Evolutionary conservation across 257 asterid species (phyloP).

Genomic region (Anisodus tanguticus): DNA sequence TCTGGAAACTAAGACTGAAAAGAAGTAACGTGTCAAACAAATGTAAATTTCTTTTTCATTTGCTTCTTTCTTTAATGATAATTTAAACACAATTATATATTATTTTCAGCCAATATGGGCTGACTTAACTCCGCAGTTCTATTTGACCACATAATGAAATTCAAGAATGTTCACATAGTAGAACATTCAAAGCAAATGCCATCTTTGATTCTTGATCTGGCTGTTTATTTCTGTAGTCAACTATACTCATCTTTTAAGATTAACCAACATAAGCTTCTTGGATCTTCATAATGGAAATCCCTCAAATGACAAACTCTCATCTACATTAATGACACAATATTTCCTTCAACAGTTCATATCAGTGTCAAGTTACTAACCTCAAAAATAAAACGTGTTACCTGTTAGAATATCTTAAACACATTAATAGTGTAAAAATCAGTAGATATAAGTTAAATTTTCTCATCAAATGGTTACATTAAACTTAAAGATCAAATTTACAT

Average conservation of each 20-base stretch:
- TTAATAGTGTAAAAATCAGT: neutral
- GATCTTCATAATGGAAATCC: no score
- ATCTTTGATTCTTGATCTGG: neutral
- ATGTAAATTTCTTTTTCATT: neutral
- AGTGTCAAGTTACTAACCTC: neutral
- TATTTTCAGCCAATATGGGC: neutral
- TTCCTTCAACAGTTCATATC: neutral
- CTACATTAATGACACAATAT: neutral
- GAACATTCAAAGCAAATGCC: neutral
- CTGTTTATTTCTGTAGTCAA: neutral
- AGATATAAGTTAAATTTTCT: neutral
- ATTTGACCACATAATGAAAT: constrained; percentile 15
- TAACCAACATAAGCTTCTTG: neutral
- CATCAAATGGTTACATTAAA: neutral
- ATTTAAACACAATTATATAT: neutral
- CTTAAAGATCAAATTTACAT: neutral
- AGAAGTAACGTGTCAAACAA: neutral
- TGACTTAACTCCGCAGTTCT: neutral
- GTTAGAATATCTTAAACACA: neutral
- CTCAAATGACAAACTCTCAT: neutral
- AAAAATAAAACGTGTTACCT: neutral
- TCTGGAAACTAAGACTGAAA: neutral
- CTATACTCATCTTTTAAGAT: neutral
- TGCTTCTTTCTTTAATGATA: neutral
- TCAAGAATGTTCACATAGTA: neutral